Evolutionary conservation across 2,329 filamentous ascomycete species (phyloP).

Genomic region (Sarocladium strictum): DNA sequence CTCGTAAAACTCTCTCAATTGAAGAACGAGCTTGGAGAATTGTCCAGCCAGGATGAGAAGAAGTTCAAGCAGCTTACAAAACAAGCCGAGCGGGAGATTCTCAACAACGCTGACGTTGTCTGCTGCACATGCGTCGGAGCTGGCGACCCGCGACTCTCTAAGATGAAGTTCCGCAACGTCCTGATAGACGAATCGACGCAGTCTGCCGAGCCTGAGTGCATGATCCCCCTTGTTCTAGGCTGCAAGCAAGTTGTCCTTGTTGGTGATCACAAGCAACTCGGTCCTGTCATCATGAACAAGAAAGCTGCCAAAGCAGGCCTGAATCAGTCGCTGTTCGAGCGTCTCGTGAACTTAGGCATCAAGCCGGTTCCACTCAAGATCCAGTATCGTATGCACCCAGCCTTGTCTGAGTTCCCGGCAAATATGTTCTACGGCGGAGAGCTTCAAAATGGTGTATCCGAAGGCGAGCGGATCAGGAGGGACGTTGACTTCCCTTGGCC

Average conservation of each 20-base stretch:
- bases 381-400: conserved; percentile 98
- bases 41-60: conserved; percentile 96
- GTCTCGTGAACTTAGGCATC: conserved; percentile 84
- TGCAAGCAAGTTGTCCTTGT: conserved; percentile 99
- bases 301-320: conserved; percentile 96
- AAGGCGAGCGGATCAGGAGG: conserved; percentile 77
- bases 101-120: conserved; percentile 93
- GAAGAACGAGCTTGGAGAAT: conserved; percentile 83
- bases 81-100: conserved; percentile 87
- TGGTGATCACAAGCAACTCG: conserved; percentile 95
- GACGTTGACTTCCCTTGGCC: conserved; percentile 99
- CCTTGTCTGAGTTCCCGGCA: conserved; percentile 92
- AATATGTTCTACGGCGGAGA: conserved; percentile 99
- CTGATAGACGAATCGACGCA: conserved; percentile 98
- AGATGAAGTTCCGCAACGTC: conserved; percentile 98
- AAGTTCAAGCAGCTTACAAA: conserved; percentile 95
- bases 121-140: conserved; percentile 98
- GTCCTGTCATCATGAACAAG: conserved; percentile 99
- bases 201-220: conserved; percentile 95
- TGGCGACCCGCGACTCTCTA: conserved; percentile 87
- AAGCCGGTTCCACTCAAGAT: conserved; percentile 90
- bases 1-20: conserved; percentile 87
- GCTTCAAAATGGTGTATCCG: conserved; percentile 92
- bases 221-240: conserved; percentile 94
- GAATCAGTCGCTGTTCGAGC: conserved; percentile 97